Evolutionary conservation across 108 stramenopile genomes (phyloP), one percentile per base, ranked within the genome.

Genomic region (Cyclotella distinguenda): DNA sequence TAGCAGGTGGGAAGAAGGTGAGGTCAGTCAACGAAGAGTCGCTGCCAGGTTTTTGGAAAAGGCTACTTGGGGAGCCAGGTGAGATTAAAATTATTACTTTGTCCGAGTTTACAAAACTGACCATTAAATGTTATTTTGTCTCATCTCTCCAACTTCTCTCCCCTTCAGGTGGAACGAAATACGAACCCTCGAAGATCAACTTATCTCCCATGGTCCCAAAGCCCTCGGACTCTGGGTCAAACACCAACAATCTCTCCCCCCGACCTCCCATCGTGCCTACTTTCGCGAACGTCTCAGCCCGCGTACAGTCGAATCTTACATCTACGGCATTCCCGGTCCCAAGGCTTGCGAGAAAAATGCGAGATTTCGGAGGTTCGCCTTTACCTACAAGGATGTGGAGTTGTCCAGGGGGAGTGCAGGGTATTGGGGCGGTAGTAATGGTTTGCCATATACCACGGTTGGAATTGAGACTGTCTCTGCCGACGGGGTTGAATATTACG

Each of bases 1-100:
- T 4, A 75, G 50, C 23, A n/a, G 15, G 4, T 62, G 26, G 35
- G 32, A 45, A 0, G 60, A 19, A 7, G 27, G 26, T 11, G 49
- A 21, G 33, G 23, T 19, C 3, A 45, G 15, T 5, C 9, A 57
- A 49, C 36, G 49, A 9, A 28, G 25, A 19, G n/a, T 34, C 23
- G 61, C 62, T 22, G 66, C 78, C 12, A 42, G 79, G 46, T 70
- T 74, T 31, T 49, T 80, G 23, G 44, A 56, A 28, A 46, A 42
- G 49, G 52, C 74, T 28, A 75, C 79, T 43, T 80, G 68, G 32
- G 79, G 79, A 18, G 48, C 55, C 18, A 74, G 22, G 48, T 66
- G n/a, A 31, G 68, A 13, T 34, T 22, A 12, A 7, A 12, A 47
- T 19, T 2, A 25, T 27, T 28, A 21, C 31, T 63, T 25, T 28